phyloP scores from a whole-genome alignment of 495 filamentous ascomycete species.

The Penicillium pulvis region DNA sequence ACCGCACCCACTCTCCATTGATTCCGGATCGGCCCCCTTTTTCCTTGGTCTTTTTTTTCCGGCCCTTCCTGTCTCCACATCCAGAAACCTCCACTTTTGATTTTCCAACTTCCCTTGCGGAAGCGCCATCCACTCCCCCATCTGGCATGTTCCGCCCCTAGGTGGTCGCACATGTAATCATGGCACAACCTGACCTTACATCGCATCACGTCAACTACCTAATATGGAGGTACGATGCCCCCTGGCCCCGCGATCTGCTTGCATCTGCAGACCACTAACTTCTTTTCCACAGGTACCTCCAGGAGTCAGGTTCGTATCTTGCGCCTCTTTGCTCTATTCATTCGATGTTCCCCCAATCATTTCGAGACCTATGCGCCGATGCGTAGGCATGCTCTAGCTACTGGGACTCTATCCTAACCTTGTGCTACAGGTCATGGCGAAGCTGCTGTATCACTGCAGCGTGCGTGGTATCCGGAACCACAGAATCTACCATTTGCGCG shows the following conservation, averaged over 20 bases:
- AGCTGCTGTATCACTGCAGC: slow-evolving; percentile 77
- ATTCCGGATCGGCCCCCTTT: not conserved
- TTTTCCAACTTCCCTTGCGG: slow-evolving; percentile 29
- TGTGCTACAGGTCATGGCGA: slow-evolving; percentile 56
- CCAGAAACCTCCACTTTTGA: slow-evolving; percentile 27
- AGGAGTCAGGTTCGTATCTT: slow-evolving; percentile 78
- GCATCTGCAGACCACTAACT: slow-evolving; percentile 28
- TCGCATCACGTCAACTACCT: slow-evolving; percentile 97
- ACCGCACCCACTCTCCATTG: not conserved
- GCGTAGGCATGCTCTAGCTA: not conserved
- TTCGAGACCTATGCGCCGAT: slow-evolving; percentile 6
- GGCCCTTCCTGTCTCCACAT: slow-evolving; percentile 3
- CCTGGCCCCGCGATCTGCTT: slow-evolving; percentile 9
- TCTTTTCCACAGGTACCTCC: slow-evolving; percentile 66
- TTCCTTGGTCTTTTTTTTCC: not conserved
- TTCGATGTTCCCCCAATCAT: not conserved
- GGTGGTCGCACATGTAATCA: slow-evolving; percentile 49
- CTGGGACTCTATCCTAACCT: slow-evolving; percentile 21
- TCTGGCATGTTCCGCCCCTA: slow-evolving; percentile 45
- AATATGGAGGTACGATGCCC: slow-evolving; percentile 84
- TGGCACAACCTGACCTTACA: slow-evolving; percentile 63
- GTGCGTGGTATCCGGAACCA: slow-evolving; percentile 76
- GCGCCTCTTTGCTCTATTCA: slow-evolving; percentile 5
- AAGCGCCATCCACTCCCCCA: slow-evolving; percentile 21
- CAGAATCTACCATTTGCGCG: slow-evolving; percentile 75